phyloP scores from a whole-genome alignment of 192 early-diverging fungal species.

The Phlyctochytrium arcticum region DNA sequence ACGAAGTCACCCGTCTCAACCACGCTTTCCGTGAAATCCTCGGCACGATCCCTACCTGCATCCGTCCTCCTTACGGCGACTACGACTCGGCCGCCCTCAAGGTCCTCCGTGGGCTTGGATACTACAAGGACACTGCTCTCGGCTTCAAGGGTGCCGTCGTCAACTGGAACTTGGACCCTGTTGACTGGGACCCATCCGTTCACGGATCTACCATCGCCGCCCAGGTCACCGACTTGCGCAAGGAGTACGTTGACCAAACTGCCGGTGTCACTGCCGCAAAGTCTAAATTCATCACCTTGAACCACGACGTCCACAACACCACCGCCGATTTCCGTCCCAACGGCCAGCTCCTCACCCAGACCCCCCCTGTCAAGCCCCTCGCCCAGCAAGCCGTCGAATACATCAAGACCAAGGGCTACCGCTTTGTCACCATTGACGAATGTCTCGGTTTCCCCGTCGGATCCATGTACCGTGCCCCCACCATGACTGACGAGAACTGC shows the following conservation, averaged over 20 bases:
- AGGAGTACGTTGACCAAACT: background rate
- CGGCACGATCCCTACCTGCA: constrained; percentile 15
- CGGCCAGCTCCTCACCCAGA: background rate
- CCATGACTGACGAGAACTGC: background rate
- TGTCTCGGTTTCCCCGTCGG: background rate
- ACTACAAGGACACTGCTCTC: background rate
- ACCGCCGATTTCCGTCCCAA: background rate
- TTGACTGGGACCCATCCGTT: background rate
- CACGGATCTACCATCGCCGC: background rate
- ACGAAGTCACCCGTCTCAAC: constrained; percentile 2
- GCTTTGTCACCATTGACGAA: background rate
- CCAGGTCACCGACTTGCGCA: background rate
- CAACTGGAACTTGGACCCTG: background rate
- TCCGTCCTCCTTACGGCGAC: constrained; percentile 53
- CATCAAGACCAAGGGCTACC: background rate
- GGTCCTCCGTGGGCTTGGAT: background rate
- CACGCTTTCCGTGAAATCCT: constrained; percentile 3
- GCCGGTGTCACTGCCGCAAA: background rate
- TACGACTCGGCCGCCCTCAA: constrained; percentile 20
- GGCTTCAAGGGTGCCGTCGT: background rate
- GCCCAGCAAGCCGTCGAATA: background rate
- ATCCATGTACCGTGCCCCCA: background rate
- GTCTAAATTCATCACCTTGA: background rate
- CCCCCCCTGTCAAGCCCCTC: background rate
- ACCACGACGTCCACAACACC: background rate